Evolutionary conservation across 805 yeast species (phyloP).

Genomic region (Pichia scutulata): DNA sequence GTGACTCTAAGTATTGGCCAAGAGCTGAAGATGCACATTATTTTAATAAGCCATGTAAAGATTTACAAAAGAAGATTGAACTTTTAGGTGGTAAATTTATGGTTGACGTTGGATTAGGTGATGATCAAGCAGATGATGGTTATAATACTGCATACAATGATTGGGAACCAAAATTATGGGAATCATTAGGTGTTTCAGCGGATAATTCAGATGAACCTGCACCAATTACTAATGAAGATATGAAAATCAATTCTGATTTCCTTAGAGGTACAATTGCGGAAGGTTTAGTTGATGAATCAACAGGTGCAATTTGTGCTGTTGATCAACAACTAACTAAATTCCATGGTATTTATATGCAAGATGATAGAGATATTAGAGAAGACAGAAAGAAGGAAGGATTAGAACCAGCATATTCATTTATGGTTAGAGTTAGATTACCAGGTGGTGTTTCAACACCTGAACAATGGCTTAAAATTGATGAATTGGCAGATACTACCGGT

Average conservation of each 20-base stretch:
- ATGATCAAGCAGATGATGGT: constrained; percentile 97
- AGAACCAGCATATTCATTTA: constrained; percentile 94
- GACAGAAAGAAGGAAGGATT: constrained; percentile 85
- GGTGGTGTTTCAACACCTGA: constrained; percentile 84
- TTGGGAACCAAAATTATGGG: constrained; percentile 86
- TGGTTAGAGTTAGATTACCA: constrained; percentile 93
- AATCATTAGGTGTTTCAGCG: constrained; percentile 78
- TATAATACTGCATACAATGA: constrained; percentile 81
- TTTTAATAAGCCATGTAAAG: constrained; percentile 85
- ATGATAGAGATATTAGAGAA: constrained; percentile 93
- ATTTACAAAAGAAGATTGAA: constrained; percentile 55
- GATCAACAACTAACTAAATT: constrained; percentile 94
- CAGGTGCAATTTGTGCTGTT: constrained; percentile 85
- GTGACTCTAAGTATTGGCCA: constrained; percentile 92
- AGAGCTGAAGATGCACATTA: constrained; percentile 91
- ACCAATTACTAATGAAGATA: constrained; percentile 90
- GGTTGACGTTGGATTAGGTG: constrained; percentile 80
- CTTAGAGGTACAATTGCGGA: constrained; percentile 90
- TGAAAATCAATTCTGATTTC: constrained; percentile 79
- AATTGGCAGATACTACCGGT: constrained; percentile 73
- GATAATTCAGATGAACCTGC: constrained; percentile 88
- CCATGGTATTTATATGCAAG: constrained; percentile 98
- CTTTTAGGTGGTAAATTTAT: constrained; percentile 69
- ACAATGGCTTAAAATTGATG: constrained; percentile 85
- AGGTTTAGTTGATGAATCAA: constrained; percentile 70